Conservation (phyloP, 2,329 filamentous ascomycete genomes). For the Alternaria novae-zelandiae region DNA sequence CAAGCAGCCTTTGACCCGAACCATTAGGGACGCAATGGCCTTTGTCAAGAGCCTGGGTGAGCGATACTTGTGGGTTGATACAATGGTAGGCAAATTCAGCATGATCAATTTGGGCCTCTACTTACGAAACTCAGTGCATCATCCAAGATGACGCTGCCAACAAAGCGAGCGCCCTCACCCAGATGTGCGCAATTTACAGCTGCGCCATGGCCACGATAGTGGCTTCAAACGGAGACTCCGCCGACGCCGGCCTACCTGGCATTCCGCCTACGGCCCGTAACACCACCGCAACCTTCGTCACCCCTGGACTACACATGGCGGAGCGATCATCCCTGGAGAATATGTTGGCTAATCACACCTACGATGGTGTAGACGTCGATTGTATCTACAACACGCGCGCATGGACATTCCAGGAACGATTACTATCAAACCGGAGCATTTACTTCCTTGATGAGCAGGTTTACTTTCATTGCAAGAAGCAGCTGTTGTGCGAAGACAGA, state of each 20-base stretch:
- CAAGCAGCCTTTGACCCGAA: slow-evolving; percentile 1
- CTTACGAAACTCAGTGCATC: neutral
- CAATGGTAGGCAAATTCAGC: neutral
- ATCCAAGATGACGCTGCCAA: slow-evolving; percentile 7
- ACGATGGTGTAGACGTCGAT: neutral
- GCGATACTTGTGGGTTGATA: slow-evolving; percentile 11
- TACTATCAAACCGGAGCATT: slow-evolving; percentile 9
- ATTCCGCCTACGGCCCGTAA: slow-evolving; percentile 3
- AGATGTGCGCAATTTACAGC: slow-evolving; percentile 10
- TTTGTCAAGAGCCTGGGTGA: slow-evolving; percentile 4
- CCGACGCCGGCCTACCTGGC: slow-evolving; percentile 1
- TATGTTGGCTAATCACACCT: neutral
- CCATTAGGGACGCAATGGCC: slow-evolving; percentile 5
- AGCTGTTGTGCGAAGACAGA: slow-evolving; percentile 2
- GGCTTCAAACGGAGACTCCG: slow-evolving; percentile 1
- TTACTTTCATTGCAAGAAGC: slow-evolving; percentile 8
- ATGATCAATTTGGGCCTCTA: neutral
- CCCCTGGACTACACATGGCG: slow-evolving; percentile 5
- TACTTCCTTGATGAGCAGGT: slow-evolving; percentile 8
- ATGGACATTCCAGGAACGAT: slow-evolving; percentile 20
- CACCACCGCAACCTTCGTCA: neutral
- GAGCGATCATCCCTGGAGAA: slow-evolving; percentile 5
- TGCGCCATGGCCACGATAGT: slow-evolving; percentile 6
- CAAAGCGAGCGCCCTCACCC: neutral
- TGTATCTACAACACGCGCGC: slow-evolving; percentile 8